A percentile compares a stretch with the other conserved stretches of the same genome.
Evolutionary conservation across 768 basidiomycete species (phyloP).

Genomic region (Cystofilobasidium bisporidii): DNA sequence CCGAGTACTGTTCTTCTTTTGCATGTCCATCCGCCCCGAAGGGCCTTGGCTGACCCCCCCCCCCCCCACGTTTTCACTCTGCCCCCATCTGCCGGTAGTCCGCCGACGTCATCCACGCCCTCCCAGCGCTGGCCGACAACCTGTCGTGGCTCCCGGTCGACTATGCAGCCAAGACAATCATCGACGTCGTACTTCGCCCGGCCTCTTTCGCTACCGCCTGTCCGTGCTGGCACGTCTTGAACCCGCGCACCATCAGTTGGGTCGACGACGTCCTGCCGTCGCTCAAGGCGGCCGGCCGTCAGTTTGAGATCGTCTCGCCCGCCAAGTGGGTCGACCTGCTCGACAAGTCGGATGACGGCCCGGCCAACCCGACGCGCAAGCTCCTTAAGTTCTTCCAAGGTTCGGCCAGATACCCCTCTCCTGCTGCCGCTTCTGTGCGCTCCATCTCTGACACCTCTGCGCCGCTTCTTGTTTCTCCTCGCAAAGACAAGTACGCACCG

Average conservation of each 20-base stretch:
- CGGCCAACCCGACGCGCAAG: slow-evolving; percentile 46
- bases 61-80: too few species aligned
- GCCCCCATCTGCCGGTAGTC: slow-evolving; percentile 34
- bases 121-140: slow-evolving; percentile 39
- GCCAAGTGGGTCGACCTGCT: slow-evolving; percentile 43
- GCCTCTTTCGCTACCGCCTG: slow-evolving; percentile 43
- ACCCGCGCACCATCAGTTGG: slow-evolving; percentile 37
- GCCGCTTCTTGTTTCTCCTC: slow-evolving; percentile 35
- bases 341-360: slow-evolving; percentile 41
- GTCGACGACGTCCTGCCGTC: slow-evolving; percentile 41
- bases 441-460: background rate
- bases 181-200: slow-evolving; percentile 44
- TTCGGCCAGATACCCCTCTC: background rate
- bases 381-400: slow-evolving; percentile 38
- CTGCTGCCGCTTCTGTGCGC: too few species aligned
- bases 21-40: too few species aligned
- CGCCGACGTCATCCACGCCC: slow-evolving; percentile 39
- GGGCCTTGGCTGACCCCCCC: too few species aligned
- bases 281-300: slow-evolving; percentile 41
- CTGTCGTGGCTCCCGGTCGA: slow-evolving; percentile 52
- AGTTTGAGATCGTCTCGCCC: slow-evolving; percentile 42
- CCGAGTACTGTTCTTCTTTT: too few species aligned
- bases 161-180: slow-evolving; percentile 46
- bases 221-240: slow-evolving; percentile 27
- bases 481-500: slow-evolving; percentile 42